These are phyloP conservation scores for Raphanus sativus DNA, from an alignment of 345 rosid genomes.

Conservation along the genomic window DNA sequence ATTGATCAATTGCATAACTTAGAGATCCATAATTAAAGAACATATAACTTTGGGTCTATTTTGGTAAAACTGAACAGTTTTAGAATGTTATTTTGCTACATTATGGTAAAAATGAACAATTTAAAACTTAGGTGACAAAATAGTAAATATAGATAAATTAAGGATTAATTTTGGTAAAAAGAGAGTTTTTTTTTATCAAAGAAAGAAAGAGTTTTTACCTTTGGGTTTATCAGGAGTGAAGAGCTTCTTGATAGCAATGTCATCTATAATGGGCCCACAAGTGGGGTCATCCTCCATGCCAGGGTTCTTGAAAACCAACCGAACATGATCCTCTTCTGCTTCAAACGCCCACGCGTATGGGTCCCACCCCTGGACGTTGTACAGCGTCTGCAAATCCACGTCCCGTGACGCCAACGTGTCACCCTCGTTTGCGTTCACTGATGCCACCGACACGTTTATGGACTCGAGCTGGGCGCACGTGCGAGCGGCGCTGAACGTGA, in stretches of 20 bases:
- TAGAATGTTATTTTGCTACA: too few species aligned
- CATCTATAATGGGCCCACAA: conserved; percentile 95
- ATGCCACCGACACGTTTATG: conserved; percentile 79
- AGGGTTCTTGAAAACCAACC: conserved; percentile 67
- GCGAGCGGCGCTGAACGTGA: conserved; percentile 97
- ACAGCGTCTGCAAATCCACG: conserved; percentile 87
- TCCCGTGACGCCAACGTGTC: conserved; percentile 53
- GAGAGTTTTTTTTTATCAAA: background rate
- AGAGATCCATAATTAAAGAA: background rate
- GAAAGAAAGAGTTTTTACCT: conserved; percentile 43
- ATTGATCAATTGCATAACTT: background rate
- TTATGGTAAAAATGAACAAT: background rate
- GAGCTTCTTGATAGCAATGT: conserved; percentile 85
- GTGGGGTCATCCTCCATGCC: conserved; percentile 99
- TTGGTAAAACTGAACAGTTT: too few species aligned
- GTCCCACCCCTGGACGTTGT: conserved; percentile 98
- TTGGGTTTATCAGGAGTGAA: conserved; percentile 68
- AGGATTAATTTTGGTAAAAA: background rate
- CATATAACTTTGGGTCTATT: too few species aligned
- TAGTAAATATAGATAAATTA: background rate
- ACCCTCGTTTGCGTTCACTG: conserved; percentile 31
- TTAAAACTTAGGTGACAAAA: background rate
- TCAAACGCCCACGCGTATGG: conserved; percentile 90
- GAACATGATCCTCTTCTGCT: conserved; percentile 61
- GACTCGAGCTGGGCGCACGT: conserved; percentile 97